Evolutionary conservation across 1,139 yeast genomes (phyloP).

Genomic region (Magnusiomyces ingens): DNA sequence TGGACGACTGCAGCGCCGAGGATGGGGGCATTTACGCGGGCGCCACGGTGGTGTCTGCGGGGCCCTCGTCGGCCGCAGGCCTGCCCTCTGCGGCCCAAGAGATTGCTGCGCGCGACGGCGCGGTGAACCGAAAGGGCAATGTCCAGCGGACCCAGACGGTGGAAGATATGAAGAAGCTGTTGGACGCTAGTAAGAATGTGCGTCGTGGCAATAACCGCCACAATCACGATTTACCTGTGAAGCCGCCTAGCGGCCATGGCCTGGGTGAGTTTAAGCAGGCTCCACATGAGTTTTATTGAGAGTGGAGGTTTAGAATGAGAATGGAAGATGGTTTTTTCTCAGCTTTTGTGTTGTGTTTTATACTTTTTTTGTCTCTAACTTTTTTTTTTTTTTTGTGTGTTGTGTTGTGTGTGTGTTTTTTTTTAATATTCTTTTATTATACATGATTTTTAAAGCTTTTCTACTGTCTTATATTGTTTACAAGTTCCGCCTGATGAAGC

Average conservation of each 20-base stretch:
- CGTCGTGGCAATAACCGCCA: neutral
- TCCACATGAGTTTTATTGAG: slow-evolving; percentile 7
- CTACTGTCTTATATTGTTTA: neutral
- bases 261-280: slow-evolving; percentile 7
- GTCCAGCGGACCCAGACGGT: slow-evolving; percentile 4
- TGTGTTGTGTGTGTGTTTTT: slow-evolving; percentile 1
- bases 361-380: neutral
- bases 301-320: neutral
- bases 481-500: too few species aligned
- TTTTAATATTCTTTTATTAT: neutral
- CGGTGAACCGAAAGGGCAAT: neutral
- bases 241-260: slow-evolving; percentile 2
- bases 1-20: neutral
- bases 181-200: neutral
- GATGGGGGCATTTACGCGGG: neutral
- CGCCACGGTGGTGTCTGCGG: neutral
- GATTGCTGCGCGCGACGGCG: neutral
- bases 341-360: neutral
- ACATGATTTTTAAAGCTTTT: neutral
- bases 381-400: neutral
- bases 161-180: neutral
- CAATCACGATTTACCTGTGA: slow-evolving; percentile 1
- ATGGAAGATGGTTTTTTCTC: neutral
- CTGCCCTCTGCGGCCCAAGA: neutral
- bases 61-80: neutral